Conservation (phyloP, 2,329 filamentous ascomycete species). For the Microdochium bolleyi region DNA sequence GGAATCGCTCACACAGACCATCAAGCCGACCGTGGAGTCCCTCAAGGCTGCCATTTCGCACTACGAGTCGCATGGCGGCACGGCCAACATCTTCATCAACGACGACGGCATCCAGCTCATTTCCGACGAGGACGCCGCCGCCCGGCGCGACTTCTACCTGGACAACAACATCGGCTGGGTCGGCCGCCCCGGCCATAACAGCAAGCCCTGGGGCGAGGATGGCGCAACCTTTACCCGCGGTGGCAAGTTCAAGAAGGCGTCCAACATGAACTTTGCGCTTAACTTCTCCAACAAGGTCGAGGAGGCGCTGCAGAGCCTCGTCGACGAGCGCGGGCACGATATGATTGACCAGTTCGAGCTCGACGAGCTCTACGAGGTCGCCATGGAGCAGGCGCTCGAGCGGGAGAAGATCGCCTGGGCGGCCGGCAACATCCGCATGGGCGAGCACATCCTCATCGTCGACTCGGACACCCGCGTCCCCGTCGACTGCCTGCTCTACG, state of each 20-base stretch:
- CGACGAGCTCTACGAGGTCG: constrained; percentile 32
- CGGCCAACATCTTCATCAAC: constrained; percentile 48
- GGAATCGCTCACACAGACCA: constrained; percentile 29
- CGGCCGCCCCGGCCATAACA: constrained; percentile 36
- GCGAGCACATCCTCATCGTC: constrained; percentile 47
- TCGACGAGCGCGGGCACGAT: constrained; percentile 1
- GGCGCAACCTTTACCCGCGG: constrained; percentile 35
- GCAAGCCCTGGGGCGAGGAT: constrained; percentile 24
- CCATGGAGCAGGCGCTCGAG: constrained; percentile 34
- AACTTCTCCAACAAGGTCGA: constrained; percentile 48
- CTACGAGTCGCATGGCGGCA: constrained; percentile 18
- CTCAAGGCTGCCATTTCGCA: constrained; percentile 36
- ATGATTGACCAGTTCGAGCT: constrained; percentile 20
- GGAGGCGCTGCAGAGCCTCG: constrained; percentile 28
- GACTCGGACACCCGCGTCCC: constrained; percentile 30
- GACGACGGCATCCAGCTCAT: constrained; percentile 55
- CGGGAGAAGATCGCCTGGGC: constrained; percentile 47
- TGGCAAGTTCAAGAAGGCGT: constrained; percentile 59
- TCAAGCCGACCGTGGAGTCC: constrained; percentile 39
- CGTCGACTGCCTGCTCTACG: constrained; percentile 44
- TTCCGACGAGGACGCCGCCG: constrained; percentile 28
- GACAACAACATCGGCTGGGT: constrained; percentile 39
- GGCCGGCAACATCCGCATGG: constrained; percentile 46
- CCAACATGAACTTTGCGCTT: constrained; percentile 61
- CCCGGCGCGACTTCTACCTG: constrained; percentile 38